Evolutionary conservation across 441 rosid species (phyloP), one percentile per base, ranked within the genome.

Genomic region (Populus hybrid): DNA sequence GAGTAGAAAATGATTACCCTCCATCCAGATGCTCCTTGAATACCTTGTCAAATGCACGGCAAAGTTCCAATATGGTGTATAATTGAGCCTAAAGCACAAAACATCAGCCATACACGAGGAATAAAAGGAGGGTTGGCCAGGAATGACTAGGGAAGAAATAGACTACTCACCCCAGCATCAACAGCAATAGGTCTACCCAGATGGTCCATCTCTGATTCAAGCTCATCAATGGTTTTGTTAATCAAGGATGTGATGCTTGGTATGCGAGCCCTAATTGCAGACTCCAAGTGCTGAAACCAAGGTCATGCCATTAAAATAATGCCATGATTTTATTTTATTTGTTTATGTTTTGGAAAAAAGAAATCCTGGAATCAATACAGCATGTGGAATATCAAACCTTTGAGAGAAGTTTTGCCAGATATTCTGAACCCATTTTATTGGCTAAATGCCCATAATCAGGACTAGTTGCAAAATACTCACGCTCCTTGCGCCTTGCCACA

Each of bases 21-120:
- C 98, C 98, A 84, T 95, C 98, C 73, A 95, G 86, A 80, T 95
- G 98, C 86, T 95, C 98, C 88, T 89, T 95, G 83, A 93, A 93
- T 77, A 94, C 88, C 76, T 86, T 85, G 65, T 94, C 98, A 83
- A 94, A 94, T 65, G 97, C 97, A 78, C 97, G 97, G 67, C 97
- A 94, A 76, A 94, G 88, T 80, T 92, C 98, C 89, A 94, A 85
- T 80, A 94, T 87, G 9, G 91, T 89, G 87, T 93, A 92, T 36
- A 94, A 81, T 86, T 91, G 91, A 79, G 98, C 98, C 98, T 94
- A 74, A 79, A 30, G 77, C 1, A 69, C 9, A 76, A 69, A 66
- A 70, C n/a, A 8, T 57, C 66, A 67, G 67, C 77, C 71, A 79
- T 9, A 34, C 68, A 68, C 28, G 32, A 10, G 50, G 67, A 40